phyloP scores from a whole-genome alignment of 192 early-diverging fungal genomes.

The Podila horticola region DNA sequence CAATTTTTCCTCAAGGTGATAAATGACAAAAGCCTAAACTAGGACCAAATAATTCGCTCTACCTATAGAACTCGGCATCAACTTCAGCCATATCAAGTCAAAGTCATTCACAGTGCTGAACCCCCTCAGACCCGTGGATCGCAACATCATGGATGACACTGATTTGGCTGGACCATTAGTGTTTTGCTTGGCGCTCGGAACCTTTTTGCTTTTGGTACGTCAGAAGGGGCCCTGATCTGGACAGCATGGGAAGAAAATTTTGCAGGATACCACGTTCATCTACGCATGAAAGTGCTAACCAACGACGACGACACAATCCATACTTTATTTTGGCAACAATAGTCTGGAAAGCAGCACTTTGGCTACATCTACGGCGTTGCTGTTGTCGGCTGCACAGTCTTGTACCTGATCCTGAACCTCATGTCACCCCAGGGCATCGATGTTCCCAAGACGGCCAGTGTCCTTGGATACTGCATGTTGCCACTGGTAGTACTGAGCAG shows the following conservation, averaged over 20 bases:
- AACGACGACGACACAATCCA: not conserved
- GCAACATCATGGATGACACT: constrained; percentile 94
- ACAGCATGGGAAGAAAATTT: not conserved
- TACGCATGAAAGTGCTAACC: not conserved
- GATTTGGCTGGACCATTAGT: constrained; percentile 96
- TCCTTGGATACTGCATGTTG: constrained; percentile 96
- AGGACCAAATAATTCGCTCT: constrained; percentile 3
- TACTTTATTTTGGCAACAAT: constrained; percentile 7
- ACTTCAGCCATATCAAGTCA: constrained; percentile 90
- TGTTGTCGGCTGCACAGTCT: constrained; percentile 83
- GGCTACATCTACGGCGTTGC: constrained; percentile 98
- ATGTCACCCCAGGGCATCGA: constrained; percentile 94
- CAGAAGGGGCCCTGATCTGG: not conserved
- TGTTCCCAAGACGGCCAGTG: constrained; percentile 87
- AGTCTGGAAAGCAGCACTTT: constrained; percentile 95
- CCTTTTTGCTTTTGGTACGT: constrained; percentile 83
- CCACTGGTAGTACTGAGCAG: constrained; percentile 94
- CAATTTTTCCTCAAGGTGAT: too few relatives aligned
- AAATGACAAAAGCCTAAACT: not conserved
- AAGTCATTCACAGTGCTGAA: constrained; percentile 91
- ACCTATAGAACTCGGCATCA: constrained; percentile 87
- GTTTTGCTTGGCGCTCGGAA: constrained; percentile 92
- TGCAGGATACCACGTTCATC: not conserved
- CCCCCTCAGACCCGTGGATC: constrained; percentile 77
- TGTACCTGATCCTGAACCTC: constrained; percentile 92